Conservation (phyloP, 331 rosid species). For the Saraca asoca region DNA sequence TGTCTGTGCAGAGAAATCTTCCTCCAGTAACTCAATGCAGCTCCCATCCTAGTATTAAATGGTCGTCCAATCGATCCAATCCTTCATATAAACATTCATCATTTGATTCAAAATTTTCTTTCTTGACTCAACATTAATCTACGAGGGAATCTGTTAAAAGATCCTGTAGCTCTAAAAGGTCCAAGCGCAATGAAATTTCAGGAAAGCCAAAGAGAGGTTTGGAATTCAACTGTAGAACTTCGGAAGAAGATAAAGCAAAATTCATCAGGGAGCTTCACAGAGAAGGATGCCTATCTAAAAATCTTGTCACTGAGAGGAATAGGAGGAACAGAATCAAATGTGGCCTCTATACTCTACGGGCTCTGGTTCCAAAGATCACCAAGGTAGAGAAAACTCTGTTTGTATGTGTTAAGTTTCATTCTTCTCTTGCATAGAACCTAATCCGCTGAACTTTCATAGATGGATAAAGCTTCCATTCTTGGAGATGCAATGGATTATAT, state of each 20-base stretch:
- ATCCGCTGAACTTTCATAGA: constrained; percentile 47
- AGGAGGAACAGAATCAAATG: constrained; percentile 69
- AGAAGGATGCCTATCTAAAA: constrained; percentile 55
- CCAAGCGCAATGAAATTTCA: constrained; percentile 28
- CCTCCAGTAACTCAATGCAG: constrained; percentile 37
- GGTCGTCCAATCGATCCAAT: constrained; percentile 57
- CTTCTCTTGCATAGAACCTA: constrained; percentile 7
- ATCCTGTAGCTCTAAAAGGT: constrained; percentile 31
- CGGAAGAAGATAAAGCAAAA: constrained; percentile 39
- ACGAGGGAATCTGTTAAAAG: constrained; percentile 31
- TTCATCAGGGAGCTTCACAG: constrained; percentile 32
- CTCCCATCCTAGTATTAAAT: constrained; percentile 56
- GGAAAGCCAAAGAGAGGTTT: constrained; percentile 32
- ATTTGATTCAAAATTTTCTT: constrained; percentile 39
- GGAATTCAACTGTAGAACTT: constrained; percentile 35
- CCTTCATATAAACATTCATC: constrained; percentile 52
- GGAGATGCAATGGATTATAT: constrained; percentile 73
- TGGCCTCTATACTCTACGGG: constrained; percentile 56
- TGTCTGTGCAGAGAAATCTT: constrained; percentile 35
- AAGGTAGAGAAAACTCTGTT: constrained; percentile 54
- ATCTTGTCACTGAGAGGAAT: constrained; percentile 75
- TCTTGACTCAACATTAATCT: constrained; percentile 30
- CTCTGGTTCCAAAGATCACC: constrained; percentile 82
- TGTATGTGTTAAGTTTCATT: background rate
- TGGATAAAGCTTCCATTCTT: constrained; percentile 71